Percentiles rank a stretch among this genome's conserved stretches.
Evolutionary conservation across 2,329 filamentous ascomycete species (phyloP).

Genomic region (Aspergillus sp.): DNA sequence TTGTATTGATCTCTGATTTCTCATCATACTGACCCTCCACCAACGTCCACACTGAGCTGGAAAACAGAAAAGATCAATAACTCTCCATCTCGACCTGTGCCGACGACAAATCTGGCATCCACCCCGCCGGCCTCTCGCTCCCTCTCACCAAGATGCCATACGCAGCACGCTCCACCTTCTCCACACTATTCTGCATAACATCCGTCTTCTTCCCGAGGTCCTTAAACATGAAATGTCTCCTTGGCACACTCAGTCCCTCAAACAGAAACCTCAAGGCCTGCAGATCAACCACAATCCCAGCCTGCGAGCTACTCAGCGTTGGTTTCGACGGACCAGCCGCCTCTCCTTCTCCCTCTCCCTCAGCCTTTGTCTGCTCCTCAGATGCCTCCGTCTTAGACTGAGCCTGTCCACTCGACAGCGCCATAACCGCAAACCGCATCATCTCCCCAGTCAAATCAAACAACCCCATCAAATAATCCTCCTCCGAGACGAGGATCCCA

Average conservation of each 20-base stretch:
- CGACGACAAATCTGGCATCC: conserved; percentile 74
- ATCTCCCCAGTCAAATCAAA: conserved; percentile 95
- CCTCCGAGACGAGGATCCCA: conserved; percentile 66
- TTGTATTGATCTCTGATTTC: not conserved
- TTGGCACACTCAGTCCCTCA: conserved; percentile 65
- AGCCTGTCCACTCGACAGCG: conserved; percentile 68
- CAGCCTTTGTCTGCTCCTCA: conserved; percentile 19
- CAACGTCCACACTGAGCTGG: no score
- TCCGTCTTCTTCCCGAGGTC: conserved; percentile 78
- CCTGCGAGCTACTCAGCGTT: conserved; percentile 40
- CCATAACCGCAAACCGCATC: conserved; percentile 93
- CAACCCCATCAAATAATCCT: conserved; percentile 87
- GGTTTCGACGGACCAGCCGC: conserved; percentile 14
- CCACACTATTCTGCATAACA: conserved; percentile 83
- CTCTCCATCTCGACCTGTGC: conserved; percentile 41
- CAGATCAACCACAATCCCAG: conserved; percentile 76
- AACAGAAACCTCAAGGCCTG: conserved; percentile 74
- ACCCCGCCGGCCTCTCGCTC: conserved; percentile 84
- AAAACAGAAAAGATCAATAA: conserved; percentile 26
- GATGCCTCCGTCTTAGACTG: conserved; percentile 42
- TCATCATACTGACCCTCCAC: not conserved
- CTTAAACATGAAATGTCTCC: conserved; percentile 54
- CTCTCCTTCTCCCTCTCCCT: not conserved
- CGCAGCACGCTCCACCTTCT: conserved; percentile 87
- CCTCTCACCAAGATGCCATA: conserved; percentile 88